Conservation (phyloP, 2,329 filamentous ascomycete species). For the Fusarium sp. region DNA sequence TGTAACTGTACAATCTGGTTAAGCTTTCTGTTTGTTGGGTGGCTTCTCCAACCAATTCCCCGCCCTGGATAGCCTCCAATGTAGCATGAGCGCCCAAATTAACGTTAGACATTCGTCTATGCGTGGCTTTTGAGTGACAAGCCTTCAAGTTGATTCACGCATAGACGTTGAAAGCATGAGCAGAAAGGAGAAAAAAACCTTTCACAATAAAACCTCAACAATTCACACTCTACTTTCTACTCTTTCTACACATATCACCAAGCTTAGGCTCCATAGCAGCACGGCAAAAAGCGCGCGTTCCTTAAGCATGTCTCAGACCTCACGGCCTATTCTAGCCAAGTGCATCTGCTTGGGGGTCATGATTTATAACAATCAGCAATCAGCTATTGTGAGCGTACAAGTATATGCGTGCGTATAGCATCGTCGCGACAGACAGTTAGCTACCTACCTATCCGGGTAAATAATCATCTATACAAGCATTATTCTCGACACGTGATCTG, state of each 20-base stretch:
- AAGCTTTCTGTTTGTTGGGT: neutral
- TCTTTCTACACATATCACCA: neutral
- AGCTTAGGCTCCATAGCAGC: neutral
- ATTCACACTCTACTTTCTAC: neutral
- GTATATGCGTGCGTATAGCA: neutral
- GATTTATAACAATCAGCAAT: neutral
- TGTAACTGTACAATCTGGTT: neutral
- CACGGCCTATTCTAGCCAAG: neutral
- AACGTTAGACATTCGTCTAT: neutral
- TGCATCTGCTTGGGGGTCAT: neutral
- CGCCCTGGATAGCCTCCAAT: neutral
- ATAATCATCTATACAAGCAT: neutral
- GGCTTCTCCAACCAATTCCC: neutral
- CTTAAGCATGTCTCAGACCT: neutral
- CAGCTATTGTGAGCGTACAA: neutral
- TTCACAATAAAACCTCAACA: neutral
- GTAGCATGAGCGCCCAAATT: neutral
- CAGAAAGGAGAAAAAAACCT: neutral
- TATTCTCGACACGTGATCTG: conserved; percentile 27
- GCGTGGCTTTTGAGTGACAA: neutral
- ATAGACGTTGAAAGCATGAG: neutral
- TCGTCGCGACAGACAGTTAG: neutral
- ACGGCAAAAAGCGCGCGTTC: neutral
- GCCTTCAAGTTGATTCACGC: neutral
- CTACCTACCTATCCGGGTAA: neutral